These are phyloP conservation scores for Polychaeton citri DNA, from an alignment of 2,329 filamentous ascomycete genomes.

Conservation along the genomic window DNA sequence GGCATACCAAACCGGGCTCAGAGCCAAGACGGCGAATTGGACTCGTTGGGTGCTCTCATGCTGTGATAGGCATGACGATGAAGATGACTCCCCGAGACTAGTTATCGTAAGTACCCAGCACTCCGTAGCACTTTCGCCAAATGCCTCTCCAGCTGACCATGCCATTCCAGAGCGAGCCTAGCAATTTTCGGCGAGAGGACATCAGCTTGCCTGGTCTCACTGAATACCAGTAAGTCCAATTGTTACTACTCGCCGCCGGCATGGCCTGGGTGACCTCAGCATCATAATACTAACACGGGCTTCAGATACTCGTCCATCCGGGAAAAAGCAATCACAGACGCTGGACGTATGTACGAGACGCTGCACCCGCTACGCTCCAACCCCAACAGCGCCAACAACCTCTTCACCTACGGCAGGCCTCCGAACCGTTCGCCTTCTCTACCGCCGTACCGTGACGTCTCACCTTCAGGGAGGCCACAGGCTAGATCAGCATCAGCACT, in stretches of 20 bases:
- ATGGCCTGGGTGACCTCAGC: no score
- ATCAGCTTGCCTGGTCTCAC: conserved; percentile 17
- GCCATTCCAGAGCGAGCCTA: conserved; percentile 15
- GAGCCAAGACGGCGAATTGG: conserved; percentile 8
- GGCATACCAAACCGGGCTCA: no score
- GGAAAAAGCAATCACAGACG: conserved; percentile 18
- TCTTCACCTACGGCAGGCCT: background rate
- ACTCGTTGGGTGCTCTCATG: conserved; percentile 11
- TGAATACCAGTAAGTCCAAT: conserved; percentile 13
- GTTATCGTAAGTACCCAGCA: conserved; percentile 10
- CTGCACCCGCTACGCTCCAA: conserved; percentile 18
- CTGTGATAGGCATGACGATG: conserved; percentile 11
- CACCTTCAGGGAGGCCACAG: background rate
- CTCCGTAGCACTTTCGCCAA: background rate
- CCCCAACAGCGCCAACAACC: conserved; percentile 13
- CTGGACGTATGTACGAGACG: conserved; percentile 11
- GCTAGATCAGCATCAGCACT: background rate
- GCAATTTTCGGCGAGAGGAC: conserved; percentile 21
- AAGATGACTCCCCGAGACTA: conserved; percentile 10
- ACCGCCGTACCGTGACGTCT: background rate
- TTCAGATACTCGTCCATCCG: conserved; percentile 16
- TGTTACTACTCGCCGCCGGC: no score
- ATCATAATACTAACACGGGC: no score
- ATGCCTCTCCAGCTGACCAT: no score
- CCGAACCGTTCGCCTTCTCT: conserved; percentile 9